These are phyloP conservation scores for Cercospora sp. DNA, from an alignment of 2,329 filamentous ascomycete genomes.

Conservation along the genomic window DNA sequence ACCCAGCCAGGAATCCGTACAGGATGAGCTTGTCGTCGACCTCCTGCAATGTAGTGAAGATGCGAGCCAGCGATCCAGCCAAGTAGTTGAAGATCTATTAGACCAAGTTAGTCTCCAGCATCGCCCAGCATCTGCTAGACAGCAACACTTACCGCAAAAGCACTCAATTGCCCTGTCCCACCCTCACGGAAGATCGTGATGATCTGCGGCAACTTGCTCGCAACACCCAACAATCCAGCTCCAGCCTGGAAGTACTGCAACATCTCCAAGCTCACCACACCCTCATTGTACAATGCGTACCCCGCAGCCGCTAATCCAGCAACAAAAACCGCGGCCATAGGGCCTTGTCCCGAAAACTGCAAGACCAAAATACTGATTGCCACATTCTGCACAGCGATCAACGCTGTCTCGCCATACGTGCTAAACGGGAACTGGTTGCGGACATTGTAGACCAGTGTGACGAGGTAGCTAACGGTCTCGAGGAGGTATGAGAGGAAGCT, in stretches of 20 bases:
- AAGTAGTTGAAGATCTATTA: conserved; percentile 96
- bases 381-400: conserved; percentile 91
- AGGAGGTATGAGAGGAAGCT: conserved; percentile 90
- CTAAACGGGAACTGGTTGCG: conserved; percentile 92
- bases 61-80: conserved; percentile 83
- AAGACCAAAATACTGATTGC: conserved; percentile 84
- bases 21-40: conserved; percentile 95
- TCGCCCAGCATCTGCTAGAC: neutral
- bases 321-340: conserved; percentile 73
- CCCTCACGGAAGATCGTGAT: conserved; percentile 79
- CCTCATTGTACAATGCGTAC: conserved; percentile 68
- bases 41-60: conserved; percentile 97
- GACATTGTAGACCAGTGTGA: conserved; percentile 87
- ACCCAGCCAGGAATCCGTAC: conserved; percentile 90
- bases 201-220: conserved; percentile 94
- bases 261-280: conserved; percentile 63
- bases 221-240: conserved; percentile 78
- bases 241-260: conserved; percentile 79
- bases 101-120: neutral
- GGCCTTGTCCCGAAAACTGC: conserved; percentile 70
- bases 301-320: conserved; percentile 70
- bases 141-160: conserved; percentile 74
- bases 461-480: conserved; percentile 84
- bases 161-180: conserved; percentile 90
- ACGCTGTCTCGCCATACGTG: conserved; percentile 91